Percentiles rank a stretch among this genome's conserved stretches.
These are phyloP conservation scores for Poa annua DNA, from an alignment of 176 grass and related monocot species.

Conservation along the genomic window DNA sequence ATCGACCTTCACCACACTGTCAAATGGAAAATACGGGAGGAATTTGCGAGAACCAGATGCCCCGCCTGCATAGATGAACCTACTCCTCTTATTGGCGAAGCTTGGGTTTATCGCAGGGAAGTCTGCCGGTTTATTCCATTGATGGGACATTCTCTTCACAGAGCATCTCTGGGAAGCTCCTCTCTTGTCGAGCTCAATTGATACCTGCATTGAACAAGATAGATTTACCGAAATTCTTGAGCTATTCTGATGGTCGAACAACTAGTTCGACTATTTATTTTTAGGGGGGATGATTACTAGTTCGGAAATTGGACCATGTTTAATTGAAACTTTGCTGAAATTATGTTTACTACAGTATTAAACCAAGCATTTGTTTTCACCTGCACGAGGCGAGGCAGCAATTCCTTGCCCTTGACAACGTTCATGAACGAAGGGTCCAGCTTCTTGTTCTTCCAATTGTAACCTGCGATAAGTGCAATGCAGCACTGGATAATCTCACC, in stretches of 20 bases:
- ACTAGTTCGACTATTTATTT: not conserved
- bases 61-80: slow-evolving; percentile 61
- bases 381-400: slow-evolving; percentile 76
- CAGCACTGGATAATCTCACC: not conserved
- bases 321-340: not conserved
- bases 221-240: not conserved
- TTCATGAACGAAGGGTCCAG: slow-evolving; percentile 97
- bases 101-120: slow-evolving; percentile 76
- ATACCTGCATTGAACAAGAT: slow-evolving; percentile 47
- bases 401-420: slow-evolving; percentile 40
- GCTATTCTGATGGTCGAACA: not conserved
- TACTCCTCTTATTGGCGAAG: slow-evolving; percentile 58
- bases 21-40: slow-evolving; percentile 83
- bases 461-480: slow-evolving; percentile 44
- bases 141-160: slow-evolving; percentile 53
- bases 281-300: not conserved
- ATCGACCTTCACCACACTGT: slow-evolving; percentile 73
- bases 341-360: not conserved
- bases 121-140: slow-evolving; percentile 66
- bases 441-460: slow-evolving; percentile 71
- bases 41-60: slow-evolving; percentile 65
- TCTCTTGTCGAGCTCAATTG: slow-evolving; percentile 62
- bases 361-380: slow-evolving; percentile 21
- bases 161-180: slow-evolving; percentile 53
- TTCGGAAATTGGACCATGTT: not conserved